Conservation (phyloP, 257 asterid genomes). For the Galeopsis tetrahit region DNA sequence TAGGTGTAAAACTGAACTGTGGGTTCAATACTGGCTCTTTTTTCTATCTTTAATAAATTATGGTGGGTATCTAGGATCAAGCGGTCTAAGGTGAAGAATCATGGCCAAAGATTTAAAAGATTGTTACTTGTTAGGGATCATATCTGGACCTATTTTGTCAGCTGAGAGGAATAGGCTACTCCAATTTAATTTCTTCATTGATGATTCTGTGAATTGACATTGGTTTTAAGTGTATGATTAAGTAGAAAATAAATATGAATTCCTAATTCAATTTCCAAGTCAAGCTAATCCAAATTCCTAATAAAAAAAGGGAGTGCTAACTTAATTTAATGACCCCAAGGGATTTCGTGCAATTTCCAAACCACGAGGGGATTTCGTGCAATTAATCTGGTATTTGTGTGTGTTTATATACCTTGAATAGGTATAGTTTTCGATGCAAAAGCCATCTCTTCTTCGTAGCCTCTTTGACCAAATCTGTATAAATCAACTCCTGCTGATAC, state of each 20-base stretch:
- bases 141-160: not conserved
- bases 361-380: no score
- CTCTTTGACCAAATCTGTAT: slow-evolving; percentile 13
- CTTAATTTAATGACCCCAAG: no score
- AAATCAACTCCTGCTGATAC: slow-evolving; percentile 28
- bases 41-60: not conserved
- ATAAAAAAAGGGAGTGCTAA: no score
- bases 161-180: not conserved
- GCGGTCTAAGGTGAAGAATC: slow-evolving; percentile 14
- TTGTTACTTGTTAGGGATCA: not conserved
- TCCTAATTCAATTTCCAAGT: no score
- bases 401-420: not conserved
- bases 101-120: not conserved
- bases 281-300: no score
- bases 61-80: not conserved
- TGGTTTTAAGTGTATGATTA: not conserved
- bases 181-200: not conserved
- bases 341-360: no score
- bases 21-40: not conserved
- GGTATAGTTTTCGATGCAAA: not conserved
- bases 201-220: not conserved
- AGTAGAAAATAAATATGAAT: no score
- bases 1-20: not conserved
- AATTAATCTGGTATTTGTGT: not conserved
- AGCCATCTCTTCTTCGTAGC: slow-evolving; percentile 20